Evolutionary conservation across 345 rosid genomes (phyloP), one percentile per base, ranked within the genome.

Genomic region (Eucalyptus regnans): DNA sequence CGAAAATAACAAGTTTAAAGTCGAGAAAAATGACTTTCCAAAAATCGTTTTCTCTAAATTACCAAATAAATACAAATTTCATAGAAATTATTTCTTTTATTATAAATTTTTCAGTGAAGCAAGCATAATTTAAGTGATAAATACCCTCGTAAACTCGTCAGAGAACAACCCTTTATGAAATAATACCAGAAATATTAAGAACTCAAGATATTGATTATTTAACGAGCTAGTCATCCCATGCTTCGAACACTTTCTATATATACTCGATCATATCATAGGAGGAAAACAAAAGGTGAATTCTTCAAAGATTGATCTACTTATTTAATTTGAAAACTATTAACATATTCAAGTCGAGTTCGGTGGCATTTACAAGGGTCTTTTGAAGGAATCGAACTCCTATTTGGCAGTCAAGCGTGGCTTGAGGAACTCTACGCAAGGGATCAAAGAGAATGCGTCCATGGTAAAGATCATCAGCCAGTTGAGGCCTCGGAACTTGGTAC

Each of bases 401-500:
- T 46, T 92, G 60, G 91, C 87, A 9, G 93, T 92, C 22, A 92
- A 90, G 88, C 87, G 83, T 48, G 89, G 90, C 5, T 81, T 88
- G 12, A 76, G 56, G 60, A 88, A 88, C 56, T 91, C 90, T 43
- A 88, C 64, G 17, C 90, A 91, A 52, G 92, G 90, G 9, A 50
- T 84, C 7, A 91, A 92, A 87, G 91, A 89, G 50, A 29, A 79
- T 33, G 88, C 88, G 27, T 56, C 92, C 7, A 91, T 52, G 88
- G 92, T 92, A 76, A 87, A 86, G 86, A 88, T 89, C 89, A 90
- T 92, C 14, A 90, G 94, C 86, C 89, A 76, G 50, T 49, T 88
- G 50, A 37, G 91, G 90, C 92, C 90, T 16, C 89, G 88, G 52
- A 92, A 92, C 76, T 80, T 92, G 88, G 92, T 90, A n/a, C 88